Percentiles rank a stretch among this genome's conserved stretches.
Evolutionary conservation across 2,329 filamentous ascomycete species (phyloP).

Genomic region (Botryotinia narcissicola): DNA sequence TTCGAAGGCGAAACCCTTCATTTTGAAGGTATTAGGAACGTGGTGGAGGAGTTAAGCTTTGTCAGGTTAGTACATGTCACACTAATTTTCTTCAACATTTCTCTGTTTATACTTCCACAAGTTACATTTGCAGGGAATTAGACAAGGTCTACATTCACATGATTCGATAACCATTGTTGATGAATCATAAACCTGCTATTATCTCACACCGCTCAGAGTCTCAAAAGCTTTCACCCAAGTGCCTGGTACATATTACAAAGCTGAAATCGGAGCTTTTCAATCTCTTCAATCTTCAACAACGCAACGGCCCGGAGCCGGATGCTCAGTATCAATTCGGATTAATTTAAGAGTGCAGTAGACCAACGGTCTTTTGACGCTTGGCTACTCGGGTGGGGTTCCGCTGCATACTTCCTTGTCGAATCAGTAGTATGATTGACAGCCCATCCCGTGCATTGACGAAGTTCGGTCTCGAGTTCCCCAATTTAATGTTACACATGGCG

Average conservation of each 20-base stretch:
- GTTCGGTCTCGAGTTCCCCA: background rate
- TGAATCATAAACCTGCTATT: background rate
- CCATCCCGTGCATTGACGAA: background rate
- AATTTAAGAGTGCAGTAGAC: slow-evolving; percentile 1
- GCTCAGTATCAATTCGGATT: background rate
- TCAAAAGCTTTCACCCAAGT: background rate
- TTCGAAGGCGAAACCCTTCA: slow-evolving; percentile 57
- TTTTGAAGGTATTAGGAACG: slow-evolving; percentile 55
- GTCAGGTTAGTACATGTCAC: slow-evolving; percentile 56
- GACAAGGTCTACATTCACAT: slow-evolving; percentile 2
- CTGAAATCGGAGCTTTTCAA: background rate
- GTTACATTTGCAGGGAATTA: background rate
- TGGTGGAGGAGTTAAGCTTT: slow-evolving; percentile 70
- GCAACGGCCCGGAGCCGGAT: background rate
- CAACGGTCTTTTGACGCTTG: background rate
- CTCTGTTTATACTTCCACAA: slow-evolving; percentile 1
- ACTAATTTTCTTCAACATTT: slow-evolving; percentile 18
- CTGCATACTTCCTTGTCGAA: background rate
- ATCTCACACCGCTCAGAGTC: background rate
- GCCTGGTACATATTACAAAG: slow-evolving; percentile 3
- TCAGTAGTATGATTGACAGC: slow-evolving; percentile 3
- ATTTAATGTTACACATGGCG: slow-evolving; percentile 12
- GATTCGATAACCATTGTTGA: background rate
- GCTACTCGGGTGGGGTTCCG: slow-evolving; percentile 2
- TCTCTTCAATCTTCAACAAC: background rate